Percentiles rank a stretch among this genome's conserved stretches.
Evolutionary conservation across 2,329 filamentous ascomycete genomes (phyloP).

Genomic region (Epichloe glyceriae): DNA sequence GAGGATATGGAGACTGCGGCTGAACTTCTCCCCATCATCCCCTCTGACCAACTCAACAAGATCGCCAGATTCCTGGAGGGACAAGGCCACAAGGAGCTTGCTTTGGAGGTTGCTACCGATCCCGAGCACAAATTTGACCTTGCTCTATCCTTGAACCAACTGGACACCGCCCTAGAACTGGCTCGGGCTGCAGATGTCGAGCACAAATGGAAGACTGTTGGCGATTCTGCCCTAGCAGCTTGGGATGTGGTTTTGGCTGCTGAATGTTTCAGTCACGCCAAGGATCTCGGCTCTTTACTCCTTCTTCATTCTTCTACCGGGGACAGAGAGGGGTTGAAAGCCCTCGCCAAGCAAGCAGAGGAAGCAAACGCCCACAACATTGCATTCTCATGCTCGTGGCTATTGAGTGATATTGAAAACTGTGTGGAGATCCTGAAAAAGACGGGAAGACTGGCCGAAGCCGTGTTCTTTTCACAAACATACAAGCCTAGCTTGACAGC

Average conservation of each 20-base stretch:
- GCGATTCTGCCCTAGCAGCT: conserved; percentile 71
- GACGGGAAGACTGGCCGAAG: conserved; percentile 72
- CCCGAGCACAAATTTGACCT: conserved; percentile 95
- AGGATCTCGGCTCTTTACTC: conserved; percentile 78
- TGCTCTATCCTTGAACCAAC: conserved; percentile 66
- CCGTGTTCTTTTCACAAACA: conserved; percentile 84
- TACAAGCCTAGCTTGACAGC: conserved; percentile 74
- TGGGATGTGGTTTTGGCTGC: conserved; percentile 86
- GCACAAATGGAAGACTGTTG: conserved; percentile 97
- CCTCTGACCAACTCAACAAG: conserved; percentile 92
- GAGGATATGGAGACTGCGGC: conserved; percentile 86
- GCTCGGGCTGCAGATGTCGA: conserved; percentile 75
- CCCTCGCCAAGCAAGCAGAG: conserved; percentile 62
- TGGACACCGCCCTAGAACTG: conserved; percentile 75
- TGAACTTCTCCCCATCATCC: conserved; percentile 72
- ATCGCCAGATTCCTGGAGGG: conserved; percentile 95
- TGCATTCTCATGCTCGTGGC: conserved; percentile 83
- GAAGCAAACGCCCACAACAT: conserved; percentile 77
- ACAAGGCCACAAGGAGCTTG: conserved; percentile 92
- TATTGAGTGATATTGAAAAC: conserved; percentile 66
- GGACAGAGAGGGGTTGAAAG: conserved; percentile 59
- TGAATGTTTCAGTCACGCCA: conserved; percentile 84
- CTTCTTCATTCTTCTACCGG: conserved; percentile 80
- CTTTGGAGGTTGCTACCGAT: conserved; percentile 87
- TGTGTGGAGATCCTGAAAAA: conserved; percentile 69